Evolutionary conservation across 805 yeast genomes (phyloP).

Genomic region (Ogataea nitratoaversa): DNA sequence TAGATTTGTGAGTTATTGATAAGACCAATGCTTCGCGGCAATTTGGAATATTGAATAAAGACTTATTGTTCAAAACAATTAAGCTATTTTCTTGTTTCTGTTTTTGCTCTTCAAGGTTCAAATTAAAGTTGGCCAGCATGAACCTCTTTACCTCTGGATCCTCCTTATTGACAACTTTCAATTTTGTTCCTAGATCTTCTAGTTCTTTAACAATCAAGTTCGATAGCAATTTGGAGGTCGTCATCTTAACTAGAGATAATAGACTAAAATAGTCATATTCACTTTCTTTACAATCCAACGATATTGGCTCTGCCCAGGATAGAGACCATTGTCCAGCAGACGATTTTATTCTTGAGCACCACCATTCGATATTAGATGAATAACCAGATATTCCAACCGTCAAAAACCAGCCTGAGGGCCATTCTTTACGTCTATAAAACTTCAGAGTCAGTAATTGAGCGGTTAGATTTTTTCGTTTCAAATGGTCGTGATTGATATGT

Average conservation of each 20-base stretch:
- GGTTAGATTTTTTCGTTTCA: slow-evolving; percentile 19
- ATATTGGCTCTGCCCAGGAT: slow-evolving; percentile 42
- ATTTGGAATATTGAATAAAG: slow-evolving; percentile 33
- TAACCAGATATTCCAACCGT: slow-evolving; percentile 35
- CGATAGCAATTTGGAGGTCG: slow-evolving; percentile 46
- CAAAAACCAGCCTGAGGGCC: slow-evolving; percentile 58
- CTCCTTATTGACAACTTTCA: slow-evolving; percentile 27
- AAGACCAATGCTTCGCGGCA: slow-evolving; percentile 33
- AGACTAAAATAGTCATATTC: slow-evolving; percentile 31
- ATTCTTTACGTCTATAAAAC: slow-evolving; percentile 45
- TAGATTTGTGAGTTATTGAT: slow-evolving; percentile 24
- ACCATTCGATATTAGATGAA: slow-evolving; percentile 40
- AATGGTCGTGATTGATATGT: slow-evolving; percentile 29
- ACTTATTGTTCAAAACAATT: slow-evolving; percentile 32
- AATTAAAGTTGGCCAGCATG: slow-evolving; percentile 26
- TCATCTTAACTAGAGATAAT: slow-evolving; percentile 35
- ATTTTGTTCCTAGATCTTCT: slow-evolving; percentile 34
- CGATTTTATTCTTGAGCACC: slow-evolving; percentile 48
- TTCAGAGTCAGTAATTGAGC: slow-evolving; percentile 22
- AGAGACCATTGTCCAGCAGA: slow-evolving; percentile 51
- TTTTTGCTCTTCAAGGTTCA: slow-evolving; percentile 17
- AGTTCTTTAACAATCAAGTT: slow-evolving; percentile 52
- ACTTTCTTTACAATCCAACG: slow-evolving; percentile 11
- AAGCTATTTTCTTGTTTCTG: slow-evolving; percentile 27
- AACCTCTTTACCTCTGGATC: slow-evolving; percentile 19